Base-by-base conservation (phyloP, 2,329 filamentous ascomycete species). In the Didymella arachidicola region DNA sequence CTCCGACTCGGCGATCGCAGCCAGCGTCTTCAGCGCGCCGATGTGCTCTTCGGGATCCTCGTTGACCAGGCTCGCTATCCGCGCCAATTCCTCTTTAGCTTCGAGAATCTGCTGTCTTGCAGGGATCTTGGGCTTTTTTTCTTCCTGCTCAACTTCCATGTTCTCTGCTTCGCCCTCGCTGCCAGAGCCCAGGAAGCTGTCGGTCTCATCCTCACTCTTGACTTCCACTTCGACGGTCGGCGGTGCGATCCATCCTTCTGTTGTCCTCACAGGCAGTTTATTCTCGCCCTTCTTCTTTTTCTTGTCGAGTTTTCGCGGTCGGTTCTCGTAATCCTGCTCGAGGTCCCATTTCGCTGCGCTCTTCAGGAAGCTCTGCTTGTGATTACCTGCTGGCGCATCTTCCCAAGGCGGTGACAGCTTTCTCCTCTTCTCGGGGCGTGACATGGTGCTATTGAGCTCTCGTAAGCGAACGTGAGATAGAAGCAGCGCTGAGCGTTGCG, bases 1-100 rank as follows among this genome's bases (percentile, higher is more conserved):
- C 14, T 83, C 82, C 7, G 89, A 89, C 53, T 88, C 83, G 19
- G 89, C 89, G 66, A 96, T 86, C 69, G 90, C 86, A 30, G 88
- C 89, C 69, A 98, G 80, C 4, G 86, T 85, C 75, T 91, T 93
- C 80, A 98, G 89, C 19, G 88, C 86, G 42, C 87, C 87, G 39
- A 89, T 85, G 75, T 99, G 88, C 74, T 97, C 94, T 74, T 99
- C 96, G 0, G 95, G 95, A 61, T 95, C 89, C 75, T 98, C 93
- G 69, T 95, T 97, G 71, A 99, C 84, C 50, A 89, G 80, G 46
- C 85, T 84, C 2, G 93, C 95, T 60, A 96, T 86, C 68, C 89
- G 89, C 19, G 95, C 94, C 56, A 99, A 80, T 72, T 98, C 93
- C 74, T 98, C 95, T 76, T 99, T 96, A 10, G 93, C 93, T 62